phyloP scores from a whole-genome alignment of 2,329 filamentous ascomycete species.

The Fusarium albosuccineum region DNA sequence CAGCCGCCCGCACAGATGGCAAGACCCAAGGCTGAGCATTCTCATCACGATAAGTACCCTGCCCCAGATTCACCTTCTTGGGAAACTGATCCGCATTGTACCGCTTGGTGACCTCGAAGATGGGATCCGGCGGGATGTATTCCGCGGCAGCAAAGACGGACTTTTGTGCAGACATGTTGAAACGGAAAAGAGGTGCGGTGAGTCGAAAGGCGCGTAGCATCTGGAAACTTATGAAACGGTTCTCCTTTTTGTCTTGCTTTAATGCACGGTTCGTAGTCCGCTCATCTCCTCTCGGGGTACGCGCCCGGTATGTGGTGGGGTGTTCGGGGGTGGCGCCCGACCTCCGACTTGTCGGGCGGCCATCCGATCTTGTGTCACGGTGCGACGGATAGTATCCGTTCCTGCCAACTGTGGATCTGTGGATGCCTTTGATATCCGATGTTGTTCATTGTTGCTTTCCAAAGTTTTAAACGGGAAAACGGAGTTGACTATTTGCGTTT shows the following conservation, averaged over 20 bases:
- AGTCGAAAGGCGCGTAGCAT: background rate
- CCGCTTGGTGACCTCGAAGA: conserved; percentile 52
- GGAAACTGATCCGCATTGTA: conserved; percentile 49
- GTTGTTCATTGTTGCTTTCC: too few species aligned
- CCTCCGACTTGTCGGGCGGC: background rate
- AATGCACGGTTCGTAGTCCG: background rate
- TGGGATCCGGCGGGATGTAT: conserved; percentile 48
- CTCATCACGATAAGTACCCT: conserved; percentile 56
- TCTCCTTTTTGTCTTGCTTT: background rate
- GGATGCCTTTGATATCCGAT: too few species aligned
- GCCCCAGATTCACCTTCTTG: conserved; percentile 55
- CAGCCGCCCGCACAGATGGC: conserved; percentile 50
- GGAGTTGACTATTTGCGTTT: too few species aligned
- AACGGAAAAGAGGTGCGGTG: background rate
- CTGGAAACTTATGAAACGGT: background rate
- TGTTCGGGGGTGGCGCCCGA: background rate
- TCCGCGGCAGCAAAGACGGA: conserved; percentile 41
- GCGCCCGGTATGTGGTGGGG: background rate
- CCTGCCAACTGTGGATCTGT: too few species aligned
- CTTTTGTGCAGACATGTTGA: conserved; percentile 11
- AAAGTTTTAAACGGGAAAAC: too few species aligned
- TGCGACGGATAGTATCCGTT: background rate
- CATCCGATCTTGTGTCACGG: background rate
- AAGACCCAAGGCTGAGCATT: conserved; percentile 55
- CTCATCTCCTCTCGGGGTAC: background rate